A percentile compares a stretch with the other conserved stretches of the same genome.
These are phyloP conservation scores for Craspedostauros australis DNA, from an alignment of 108 stramenopile species.

Conservation along the genomic window DNA sequence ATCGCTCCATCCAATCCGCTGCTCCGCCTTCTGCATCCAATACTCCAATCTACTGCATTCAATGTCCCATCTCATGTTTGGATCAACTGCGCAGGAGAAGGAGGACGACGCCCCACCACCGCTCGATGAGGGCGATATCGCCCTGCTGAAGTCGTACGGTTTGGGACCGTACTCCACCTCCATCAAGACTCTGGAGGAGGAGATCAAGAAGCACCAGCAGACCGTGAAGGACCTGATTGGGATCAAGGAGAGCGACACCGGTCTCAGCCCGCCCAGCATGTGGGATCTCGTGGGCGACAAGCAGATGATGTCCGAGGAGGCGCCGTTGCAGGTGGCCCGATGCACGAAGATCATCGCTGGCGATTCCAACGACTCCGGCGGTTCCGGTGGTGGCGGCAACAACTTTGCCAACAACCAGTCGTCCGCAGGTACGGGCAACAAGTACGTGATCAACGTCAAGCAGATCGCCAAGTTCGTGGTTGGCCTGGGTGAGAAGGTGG, in stretches of 20 bases:
- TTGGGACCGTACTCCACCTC: conserved; percentile 90
- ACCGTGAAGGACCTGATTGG: conserved; percentile 98
- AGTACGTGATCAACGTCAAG: conserved; percentile 98
- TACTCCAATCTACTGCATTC: not conserved
- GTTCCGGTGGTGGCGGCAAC: conserved; percentile 16
- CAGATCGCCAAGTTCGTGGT: conserved; percentile 99
- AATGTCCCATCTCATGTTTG: not conserved
- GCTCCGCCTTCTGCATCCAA: not conserved
- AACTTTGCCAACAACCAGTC: conserved; percentile 2
- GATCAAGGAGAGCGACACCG: conserved; percentile 98
- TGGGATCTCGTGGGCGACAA: conserved; percentile 99
- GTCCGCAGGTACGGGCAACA: conserved; percentile 48
- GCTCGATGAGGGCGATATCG: conserved; percentile 98
- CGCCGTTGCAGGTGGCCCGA: conserved; percentile 93
- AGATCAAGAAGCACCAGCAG: conserved; percentile 92
- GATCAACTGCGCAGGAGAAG: no score
- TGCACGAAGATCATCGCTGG: conserved; percentile 97
- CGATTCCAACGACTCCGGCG: conserved; percentile 5
- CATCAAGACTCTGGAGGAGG: conserved; percentile 94
- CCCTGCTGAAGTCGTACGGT: conserved; percentile 96
- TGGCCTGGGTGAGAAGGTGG: conserved; percentile 92
- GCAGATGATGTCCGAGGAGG: conserved; percentile 99
- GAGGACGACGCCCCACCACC: conserved; percentile 85
- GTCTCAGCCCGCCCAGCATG: conserved; percentile 93
- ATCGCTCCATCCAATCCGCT: not conserved